phyloP scores from a whole-genome alignment of 305 asterid species.

The Euphrasia arctica region DNA sequence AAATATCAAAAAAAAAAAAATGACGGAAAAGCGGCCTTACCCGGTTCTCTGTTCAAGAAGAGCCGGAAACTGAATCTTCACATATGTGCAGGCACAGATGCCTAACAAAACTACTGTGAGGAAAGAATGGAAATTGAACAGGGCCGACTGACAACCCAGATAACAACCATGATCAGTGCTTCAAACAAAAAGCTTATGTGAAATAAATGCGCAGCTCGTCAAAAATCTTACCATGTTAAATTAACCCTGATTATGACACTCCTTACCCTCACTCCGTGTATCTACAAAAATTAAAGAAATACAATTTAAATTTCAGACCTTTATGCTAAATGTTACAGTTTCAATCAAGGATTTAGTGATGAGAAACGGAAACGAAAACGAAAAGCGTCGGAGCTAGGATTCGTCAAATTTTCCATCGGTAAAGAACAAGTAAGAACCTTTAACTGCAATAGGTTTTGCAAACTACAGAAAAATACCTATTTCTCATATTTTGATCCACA shows the following conservation, averaged over 20 bases:
- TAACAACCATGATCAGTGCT: conserved; percentile 30
- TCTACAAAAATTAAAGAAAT: conserved; percentile 27
- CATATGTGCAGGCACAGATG: conserved; percentile 80
- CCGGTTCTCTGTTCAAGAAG: conserved; percentile 88
- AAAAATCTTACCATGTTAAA: conserved; percentile 41
- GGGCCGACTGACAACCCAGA: conserved; percentile 70
- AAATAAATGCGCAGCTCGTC: conserved; percentile 12
- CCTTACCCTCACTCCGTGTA: conserved; percentile 23
- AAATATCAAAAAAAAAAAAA: conserved; percentile 14
- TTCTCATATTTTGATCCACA: conserved; percentile 7
- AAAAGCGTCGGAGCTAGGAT: not conserved
- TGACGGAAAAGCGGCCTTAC: conserved; percentile 33
- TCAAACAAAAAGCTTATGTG: conserved; percentile 2
- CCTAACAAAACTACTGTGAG: conserved; percentile 83
- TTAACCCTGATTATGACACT: conserved; percentile 21
- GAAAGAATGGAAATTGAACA: conserved; percentile 90
- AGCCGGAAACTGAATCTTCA: conserved; percentile 87
- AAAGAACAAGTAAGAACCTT: conserved; percentile 11
- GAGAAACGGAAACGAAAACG: not conserved
- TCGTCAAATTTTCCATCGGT: not conserved
- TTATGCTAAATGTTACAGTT: not conserved
- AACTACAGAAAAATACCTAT: not conserved
- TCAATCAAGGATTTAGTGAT: not conserved
- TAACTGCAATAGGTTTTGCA: not conserved
- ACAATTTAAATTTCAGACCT: not conserved